Percentiles rank a stretch among this genome's conserved stretches.
Evolutionary conservation across 768 basidiomycete species (phyloP).

Genomic region (Macrolepiota dolichaula): DNA sequence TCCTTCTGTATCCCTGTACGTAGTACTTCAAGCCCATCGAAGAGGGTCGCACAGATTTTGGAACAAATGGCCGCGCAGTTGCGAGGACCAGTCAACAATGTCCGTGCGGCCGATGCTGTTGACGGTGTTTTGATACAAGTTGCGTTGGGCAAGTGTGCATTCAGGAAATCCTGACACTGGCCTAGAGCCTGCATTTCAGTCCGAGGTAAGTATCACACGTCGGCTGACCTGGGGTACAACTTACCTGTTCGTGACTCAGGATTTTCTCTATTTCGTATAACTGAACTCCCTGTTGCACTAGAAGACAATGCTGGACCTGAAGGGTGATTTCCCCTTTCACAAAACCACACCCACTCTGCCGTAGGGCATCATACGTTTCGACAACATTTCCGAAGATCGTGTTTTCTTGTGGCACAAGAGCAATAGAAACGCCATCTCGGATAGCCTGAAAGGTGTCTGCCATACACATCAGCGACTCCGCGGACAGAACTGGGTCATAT

Average conservation of each 20-base stretch:
- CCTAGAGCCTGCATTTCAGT: slow-evolving; percentile 59
- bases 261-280: slow-evolving; percentile 53
- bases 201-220: neutral
- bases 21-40: slow-evolving; percentile 60
- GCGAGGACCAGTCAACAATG: slow-evolving; percentile 35
- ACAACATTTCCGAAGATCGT: slow-evolving; percentile 69
- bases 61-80: slow-evolving; percentile 77
- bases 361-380: slow-evolving; percentile 71
- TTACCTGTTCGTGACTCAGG: slow-evolving; percentile 80
- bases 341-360: slow-evolving; percentile 42
- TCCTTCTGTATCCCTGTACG: slow-evolving; percentile 63
- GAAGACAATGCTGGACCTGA: slow-evolving; percentile 64
- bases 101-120: slow-evolving; percentile 68
- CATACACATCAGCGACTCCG: neutral
- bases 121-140: slow-evolving; percentile 57
- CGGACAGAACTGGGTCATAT: neutral
- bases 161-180: slow-evolving; percentile 68
- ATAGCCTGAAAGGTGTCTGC: slow-evolving; percentile 60
- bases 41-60: slow-evolving; percentile 53
- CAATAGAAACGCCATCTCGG: slow-evolving; percentile 39
- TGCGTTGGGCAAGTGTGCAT: slow-evolving; percentile 48
- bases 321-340: slow-evolving; percentile 60
- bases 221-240: slow-evolving; percentile 2
- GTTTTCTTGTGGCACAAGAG: slow-evolving; percentile 81
- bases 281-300: slow-evolving; percentile 57